Conservation (phyloP, 1,284 basidiomycete species). For the Pascua sp. region DNA sequence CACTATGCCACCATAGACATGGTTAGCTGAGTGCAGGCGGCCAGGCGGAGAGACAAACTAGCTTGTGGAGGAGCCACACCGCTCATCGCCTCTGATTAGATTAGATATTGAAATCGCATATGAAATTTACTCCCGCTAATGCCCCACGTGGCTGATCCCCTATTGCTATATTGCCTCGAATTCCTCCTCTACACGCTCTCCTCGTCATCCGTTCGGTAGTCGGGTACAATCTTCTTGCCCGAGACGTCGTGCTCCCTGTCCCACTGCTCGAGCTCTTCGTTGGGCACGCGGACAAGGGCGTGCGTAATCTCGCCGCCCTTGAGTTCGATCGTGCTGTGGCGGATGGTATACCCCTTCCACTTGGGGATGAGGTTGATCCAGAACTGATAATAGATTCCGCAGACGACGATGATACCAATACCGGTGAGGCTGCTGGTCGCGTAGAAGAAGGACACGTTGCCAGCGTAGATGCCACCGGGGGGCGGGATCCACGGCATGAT, state of each 20-base stretch:
- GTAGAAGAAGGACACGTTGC: constrained; percentile 48
- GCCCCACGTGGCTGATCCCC: too few species aligned
- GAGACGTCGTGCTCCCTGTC: constrained; percentile 17
- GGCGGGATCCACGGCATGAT: constrained; percentile 54
- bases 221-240: too few species aligned
- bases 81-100: too few species aligned
- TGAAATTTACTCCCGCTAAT: too few species aligned
- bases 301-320: constrained; percentile 34
- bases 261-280: constrained; percentile 20
- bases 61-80: too few species aligned
- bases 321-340: constrained; percentile 37
- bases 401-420: constrained; percentile 33
- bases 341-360: constrained; percentile 40
- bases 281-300: constrained; percentile 20
- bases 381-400: constrained; percentile 45
- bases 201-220: too few species aligned
- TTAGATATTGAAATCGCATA: too few species aligned
- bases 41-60: too few species aligned
- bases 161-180: too few species aligned
- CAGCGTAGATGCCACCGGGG: constrained; percentile 26
- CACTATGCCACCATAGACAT: too few species aligned
- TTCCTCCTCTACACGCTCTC: too few species aligned
- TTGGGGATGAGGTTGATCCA: constrained; percentile 46
- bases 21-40: too few species aligned
- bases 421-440: constrained; percentile 38